Evolutionary conservation across 1,284 basidiomycete genomes (phyloP).

Genomic region (Anthracocystis setariae): DNA sequence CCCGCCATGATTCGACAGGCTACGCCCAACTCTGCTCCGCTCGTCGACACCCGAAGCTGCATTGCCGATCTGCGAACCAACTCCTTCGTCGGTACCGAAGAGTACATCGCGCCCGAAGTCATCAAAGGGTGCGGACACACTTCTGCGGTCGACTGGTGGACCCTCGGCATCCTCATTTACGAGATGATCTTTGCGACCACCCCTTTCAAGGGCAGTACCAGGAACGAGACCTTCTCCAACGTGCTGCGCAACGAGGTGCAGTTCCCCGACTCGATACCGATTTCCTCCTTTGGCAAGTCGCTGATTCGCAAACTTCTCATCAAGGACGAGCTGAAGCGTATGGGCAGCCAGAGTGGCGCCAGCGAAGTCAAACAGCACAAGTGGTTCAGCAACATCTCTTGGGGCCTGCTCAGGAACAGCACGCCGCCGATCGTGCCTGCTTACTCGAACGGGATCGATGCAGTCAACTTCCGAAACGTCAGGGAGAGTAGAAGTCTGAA

Average conservation of each 20-base stretch:
- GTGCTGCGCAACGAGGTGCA: constrained; percentile 86
- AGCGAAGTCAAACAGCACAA: constrained; percentile 99
- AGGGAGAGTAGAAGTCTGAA: constrained; percentile 90
- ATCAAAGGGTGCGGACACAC: constrained; percentile 98
- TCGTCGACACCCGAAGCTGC: constrained; percentile 96
- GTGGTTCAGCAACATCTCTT: constrained; percentile 96
- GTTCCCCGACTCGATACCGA: constrained; percentile 86
- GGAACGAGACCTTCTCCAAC: constrained; percentile 95
- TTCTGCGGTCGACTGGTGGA: constrained; percentile 99
- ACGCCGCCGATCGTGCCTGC: constrained; percentile 91
- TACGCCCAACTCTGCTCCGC: constrained; percentile 87
- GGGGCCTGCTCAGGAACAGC: constrained; percentile 92
- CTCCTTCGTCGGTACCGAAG: constrained; percentile 98
- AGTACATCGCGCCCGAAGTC: constrained; percentile 99
- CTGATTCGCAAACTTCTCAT: constrained; percentile 86
- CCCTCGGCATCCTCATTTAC: constrained; percentile 95
- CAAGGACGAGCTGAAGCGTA: constrained; percentile 88
- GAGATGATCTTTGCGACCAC: constrained; percentile 99
- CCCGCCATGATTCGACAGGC: constrained; percentile 90
- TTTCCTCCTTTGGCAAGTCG: constrained; percentile 83
- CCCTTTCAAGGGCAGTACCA: constrained; percentile 95
- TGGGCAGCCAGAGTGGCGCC: constrained; percentile 91
- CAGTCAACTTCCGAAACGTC: constrained; percentile 88
- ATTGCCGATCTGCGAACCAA: constrained; percentile 98
- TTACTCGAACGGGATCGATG: constrained; percentile 81